phyloP scores from a whole-genome alignment of 352 stramenopile species.

The Pythium periplocum region DNA sequence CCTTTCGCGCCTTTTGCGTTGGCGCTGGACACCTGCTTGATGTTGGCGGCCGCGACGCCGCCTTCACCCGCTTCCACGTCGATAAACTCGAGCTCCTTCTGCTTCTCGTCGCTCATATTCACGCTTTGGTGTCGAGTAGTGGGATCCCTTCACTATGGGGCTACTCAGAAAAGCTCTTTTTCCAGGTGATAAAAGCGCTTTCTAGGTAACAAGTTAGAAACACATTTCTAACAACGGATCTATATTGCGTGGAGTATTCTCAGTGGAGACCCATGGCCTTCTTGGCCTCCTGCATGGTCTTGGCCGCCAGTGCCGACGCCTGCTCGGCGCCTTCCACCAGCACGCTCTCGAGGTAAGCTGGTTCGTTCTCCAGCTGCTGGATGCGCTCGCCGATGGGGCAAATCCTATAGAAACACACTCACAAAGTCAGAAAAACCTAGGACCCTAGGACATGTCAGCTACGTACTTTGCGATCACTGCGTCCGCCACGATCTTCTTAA shows the following conservation, averaged over 20 bases:
- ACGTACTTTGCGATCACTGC: slow-evolving; percentile 92
- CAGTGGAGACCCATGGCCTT: slow-evolving; percentile 57
- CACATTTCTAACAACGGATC: no score
- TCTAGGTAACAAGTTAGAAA: background rate
- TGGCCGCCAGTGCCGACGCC: slow-evolving; percentile 49
- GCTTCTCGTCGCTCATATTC: slow-evolving; percentile 63
- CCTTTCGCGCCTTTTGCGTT: slow-evolving; percentile 15
- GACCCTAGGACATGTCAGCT: background rate
- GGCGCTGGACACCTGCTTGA: slow-evolving; percentile 10
- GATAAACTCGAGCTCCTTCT: slow-evolving; percentile 76
- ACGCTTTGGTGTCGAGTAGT: slow-evolving; percentile 17
- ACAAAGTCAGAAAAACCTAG: slow-evolving; percentile 9
- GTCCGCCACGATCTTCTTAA: slow-evolving; percentile 95
- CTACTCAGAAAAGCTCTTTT: background rate
- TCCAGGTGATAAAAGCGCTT: background rate
- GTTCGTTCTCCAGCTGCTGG: slow-evolving; percentile 88
- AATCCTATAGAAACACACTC: slow-evolving; percentile 41
- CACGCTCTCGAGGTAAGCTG: slow-evolving; percentile 86
- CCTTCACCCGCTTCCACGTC: slow-evolving; percentile 34
- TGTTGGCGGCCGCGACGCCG: slow-evolving; percentile 6
- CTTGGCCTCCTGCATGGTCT: slow-evolving; percentile 77
- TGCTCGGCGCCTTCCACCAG: slow-evolving; percentile 81
- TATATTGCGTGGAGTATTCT: no score
- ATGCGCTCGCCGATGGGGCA: slow-evolving; percentile 94
- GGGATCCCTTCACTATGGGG: background rate